phyloP scores from a whole-genome alignment of 148 eudicot species.

The Amaranthus hypochondriacus region DNA sequence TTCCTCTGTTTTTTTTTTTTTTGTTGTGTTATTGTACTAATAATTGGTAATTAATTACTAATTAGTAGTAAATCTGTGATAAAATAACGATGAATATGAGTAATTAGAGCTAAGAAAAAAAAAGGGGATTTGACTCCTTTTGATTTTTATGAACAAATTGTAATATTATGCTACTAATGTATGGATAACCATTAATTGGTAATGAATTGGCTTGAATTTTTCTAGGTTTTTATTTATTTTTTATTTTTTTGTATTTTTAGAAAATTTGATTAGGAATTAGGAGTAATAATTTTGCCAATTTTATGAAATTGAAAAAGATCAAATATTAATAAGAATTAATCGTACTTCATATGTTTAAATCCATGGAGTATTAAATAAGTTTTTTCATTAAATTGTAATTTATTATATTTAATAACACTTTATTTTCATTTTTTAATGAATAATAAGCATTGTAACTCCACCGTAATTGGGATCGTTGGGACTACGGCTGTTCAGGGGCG shows the following conservation, averaged over 20 bases:
- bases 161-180: neutral
- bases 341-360: no score
- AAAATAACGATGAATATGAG: neutral
- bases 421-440: no score
- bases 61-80: neutral
- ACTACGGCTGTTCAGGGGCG: no score
- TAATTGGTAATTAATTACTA: neutral
- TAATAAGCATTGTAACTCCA: no score
- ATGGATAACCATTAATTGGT: conserved; percentile 6
- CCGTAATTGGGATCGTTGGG: no score
- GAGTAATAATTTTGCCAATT: no score
- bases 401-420: no score
- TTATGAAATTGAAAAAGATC: no score
- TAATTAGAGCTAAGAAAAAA: neutral
- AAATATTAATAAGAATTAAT: no score
- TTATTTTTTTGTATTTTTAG: neutral
- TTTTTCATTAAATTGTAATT: no score
- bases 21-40: neutral
- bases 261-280: no score
- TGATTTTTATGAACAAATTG: neutral
- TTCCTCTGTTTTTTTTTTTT: neutral
- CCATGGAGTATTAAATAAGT: no score
- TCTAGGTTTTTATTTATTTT: neutral
- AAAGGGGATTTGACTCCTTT: neutral
- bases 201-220: conserved; percentile 6